These are phyloP conservation scores for Hortaea werneckii DNA, from an alignment of 2,329 filamentous ascomycete species.

Conservation along the genomic window DNA sequence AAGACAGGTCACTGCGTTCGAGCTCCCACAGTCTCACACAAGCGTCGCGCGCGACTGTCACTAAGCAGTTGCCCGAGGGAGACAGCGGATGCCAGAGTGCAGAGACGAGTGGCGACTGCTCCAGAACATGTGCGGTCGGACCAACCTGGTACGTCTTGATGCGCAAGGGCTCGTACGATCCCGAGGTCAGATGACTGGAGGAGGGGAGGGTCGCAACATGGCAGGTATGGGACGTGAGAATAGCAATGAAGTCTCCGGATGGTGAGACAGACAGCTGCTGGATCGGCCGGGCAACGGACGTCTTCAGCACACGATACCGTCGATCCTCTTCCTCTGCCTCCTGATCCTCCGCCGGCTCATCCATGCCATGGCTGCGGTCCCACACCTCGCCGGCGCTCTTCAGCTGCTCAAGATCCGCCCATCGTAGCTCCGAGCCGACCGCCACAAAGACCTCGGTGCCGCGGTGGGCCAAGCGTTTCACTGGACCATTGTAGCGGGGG, in stretches of 20 bases:
- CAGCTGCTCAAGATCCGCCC: constrained; percentile 72
- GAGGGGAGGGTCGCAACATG: constrained; percentile 82
- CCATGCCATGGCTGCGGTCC: constrained; percentile 5
- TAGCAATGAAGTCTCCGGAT: constrained; percentile 68
- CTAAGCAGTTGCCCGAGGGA: constrained; percentile 66
- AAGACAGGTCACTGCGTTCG: constrained; percentile 71
- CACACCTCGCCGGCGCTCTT: constrained; percentile 44
- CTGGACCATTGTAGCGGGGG: constrained; percentile 29
- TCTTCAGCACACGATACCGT: constrained; percentile 49
- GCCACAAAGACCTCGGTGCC: constrained; percentile 85
- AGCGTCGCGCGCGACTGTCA: constrained; percentile 82
- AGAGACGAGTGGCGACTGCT: constrained; percentile 68
- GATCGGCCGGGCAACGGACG: constrained; percentile 71
- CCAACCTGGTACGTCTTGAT: constrained; percentile 86
- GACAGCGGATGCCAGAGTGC: constrained; percentile 90
- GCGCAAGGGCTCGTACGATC: constrained; percentile 59
- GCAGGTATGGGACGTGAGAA: constrained; percentile 77
- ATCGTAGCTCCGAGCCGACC: constrained; percentile 80
- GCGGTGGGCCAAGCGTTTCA: constrained; percentile 62
- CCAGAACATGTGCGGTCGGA: constrained; percentile 81
- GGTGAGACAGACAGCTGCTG: constrained; percentile 78
- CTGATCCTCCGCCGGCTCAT: not conserved
- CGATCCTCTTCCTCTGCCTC: constrained; percentile 2
- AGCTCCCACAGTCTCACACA: constrained; percentile 87
- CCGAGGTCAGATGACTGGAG: constrained; percentile 60